Base-by-base conservation (phyloP, 257 asterid species). In the Dorcoceras hygrometricum region DNA sequence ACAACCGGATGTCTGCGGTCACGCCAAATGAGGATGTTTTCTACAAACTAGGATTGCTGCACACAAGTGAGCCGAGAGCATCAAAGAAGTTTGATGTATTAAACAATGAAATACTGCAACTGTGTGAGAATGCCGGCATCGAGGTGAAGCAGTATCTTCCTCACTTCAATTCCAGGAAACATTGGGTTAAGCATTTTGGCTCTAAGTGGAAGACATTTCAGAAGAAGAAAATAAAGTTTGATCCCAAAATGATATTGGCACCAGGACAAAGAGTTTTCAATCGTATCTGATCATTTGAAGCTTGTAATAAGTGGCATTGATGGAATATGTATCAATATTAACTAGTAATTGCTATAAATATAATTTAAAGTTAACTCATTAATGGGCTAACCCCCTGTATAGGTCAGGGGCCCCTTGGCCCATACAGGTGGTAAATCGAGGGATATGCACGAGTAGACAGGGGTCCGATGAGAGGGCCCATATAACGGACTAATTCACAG, bases 211-310 rank as follows among this genome's bases (percentile, higher is more conserved):
- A 19, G 9, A 68, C 10, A 10, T 54, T 84, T 69, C 70, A 28
- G 36, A 43, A 66, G 26, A 77, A 71, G 63, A 84, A 81, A 74
- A 51, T 54, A 27, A 69, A 0, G 68, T 81, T 83, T 68, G 89
- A 83, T 74, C 89, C 89, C 7, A 83, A 76, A 2, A 62, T 14
- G 53, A 74, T 77, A 62, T 55, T 80, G 65, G 76, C 86, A 19
- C 89, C 86, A 0, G 86, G 86, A 6, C 89, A 83, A 72, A 64
- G 78, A 39, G 79, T 81, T 16, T 83, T 81, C 69, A 74, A 70
- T 54, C n/a, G n/a, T n/a, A n/a, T n/a, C n/a, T n/a, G n/a, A n/a
- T n/a, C n/a, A n/a, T n/a, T n/a, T n/a, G n/a, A n/a, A n/a, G n/a
- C n/a, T n/a, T n/a, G n/a, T n/a, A n/a, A n/a, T n/a, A n/a, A n/a